A percentile compares a stretch with the other conserved stretches of the same genome.
Evolutionary conservation across 2,329 filamentous ascomycete species (phyloP).

Genomic region (Thelonectria discophora): DNA sequence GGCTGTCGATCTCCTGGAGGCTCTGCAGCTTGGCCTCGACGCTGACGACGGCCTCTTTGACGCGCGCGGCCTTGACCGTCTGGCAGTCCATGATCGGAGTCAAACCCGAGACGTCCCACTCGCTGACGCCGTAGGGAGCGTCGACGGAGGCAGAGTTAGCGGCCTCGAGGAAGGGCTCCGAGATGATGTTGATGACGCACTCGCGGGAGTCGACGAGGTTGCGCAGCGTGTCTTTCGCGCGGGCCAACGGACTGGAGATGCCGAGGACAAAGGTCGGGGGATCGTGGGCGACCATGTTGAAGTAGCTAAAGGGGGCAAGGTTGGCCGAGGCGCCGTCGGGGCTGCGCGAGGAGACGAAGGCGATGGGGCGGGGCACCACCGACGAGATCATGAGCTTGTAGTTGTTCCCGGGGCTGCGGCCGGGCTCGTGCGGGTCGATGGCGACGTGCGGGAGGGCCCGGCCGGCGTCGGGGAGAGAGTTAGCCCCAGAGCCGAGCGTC

Average conservation of each 20-base stretch:
- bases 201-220: conserved; percentile 78
- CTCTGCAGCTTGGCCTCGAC: conserved; percentile 83
- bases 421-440: conserved; percentile 82
- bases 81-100: conserved; percentile 71
- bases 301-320: conserved; percentile 88
- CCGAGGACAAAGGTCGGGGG: conserved; percentile 81
- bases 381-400: conserved; percentile 92
- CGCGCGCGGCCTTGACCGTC: conserved; percentile 74
- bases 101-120: conserved; percentile 83
- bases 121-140: conserved; percentile 76
- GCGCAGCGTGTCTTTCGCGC: conserved; percentile 79
- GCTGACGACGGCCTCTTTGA: conserved; percentile 83
- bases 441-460: conserved; percentile 67
- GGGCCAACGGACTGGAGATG: conserved; percentile 53
- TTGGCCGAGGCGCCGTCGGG: conserved; percentile 72
- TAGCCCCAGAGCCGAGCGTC: conserved; percentile 72
- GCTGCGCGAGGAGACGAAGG: conserved; percentile 65
- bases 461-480: conserved; percentile 52
- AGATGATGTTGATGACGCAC: conserved; percentile 88
- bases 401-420: conserved; percentile 74
- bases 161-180: conserved; percentile 84
- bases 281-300: conserved; percentile 84
- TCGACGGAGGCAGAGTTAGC: conserved; percentile 85
- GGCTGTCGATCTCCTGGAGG: conserved; percentile 80
- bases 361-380: conserved; percentile 84